Conservation (phyloP, 176 grass and related monocot genomes). For the Ensete glaucum region DNA sequence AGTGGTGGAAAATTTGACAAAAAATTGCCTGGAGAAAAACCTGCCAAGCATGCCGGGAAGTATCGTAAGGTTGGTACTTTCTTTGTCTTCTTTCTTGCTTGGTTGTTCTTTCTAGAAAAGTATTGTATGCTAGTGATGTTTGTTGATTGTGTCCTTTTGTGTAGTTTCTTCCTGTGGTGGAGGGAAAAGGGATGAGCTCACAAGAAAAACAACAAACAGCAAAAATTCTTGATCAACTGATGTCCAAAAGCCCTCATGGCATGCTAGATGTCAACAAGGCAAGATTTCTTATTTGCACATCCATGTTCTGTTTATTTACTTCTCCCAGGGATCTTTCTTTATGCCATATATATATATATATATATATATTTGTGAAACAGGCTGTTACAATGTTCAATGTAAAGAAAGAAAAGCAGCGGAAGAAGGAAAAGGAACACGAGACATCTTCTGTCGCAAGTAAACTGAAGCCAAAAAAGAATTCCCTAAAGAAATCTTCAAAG, state of each 20-base stretch:
- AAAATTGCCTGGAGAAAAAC: conserved; percentile 81
- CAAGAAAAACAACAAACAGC: conserved; percentile 58
- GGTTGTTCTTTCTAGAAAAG: not conserved
- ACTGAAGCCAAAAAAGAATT: conserved; percentile 54
- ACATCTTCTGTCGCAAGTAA: conserved; percentile 29
- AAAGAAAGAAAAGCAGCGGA: conserved; percentile 73
- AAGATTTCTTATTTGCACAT: conserved; percentile 17
- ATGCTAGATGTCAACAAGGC: conserved; percentile 69
- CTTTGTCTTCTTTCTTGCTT: not conserved
- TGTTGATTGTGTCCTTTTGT: not conserved
- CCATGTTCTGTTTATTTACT: no score
- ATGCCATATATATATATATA: no score
- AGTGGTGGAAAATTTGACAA: conserved; percentile 90
- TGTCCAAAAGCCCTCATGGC: conserved; percentile 50
- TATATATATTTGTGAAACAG: conserved; percentile 17
- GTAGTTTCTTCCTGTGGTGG: conserved; percentile 65
- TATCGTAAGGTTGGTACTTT: conserved; percentile 50
- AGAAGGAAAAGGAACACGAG: conserved; percentile 33
- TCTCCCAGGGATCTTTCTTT: no score
- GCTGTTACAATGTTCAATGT: conserved; percentile 79
- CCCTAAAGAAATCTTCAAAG: conserved; percentile 52
- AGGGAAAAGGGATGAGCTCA: conserved; percentile 68
- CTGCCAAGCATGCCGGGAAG: conserved; percentile 77
- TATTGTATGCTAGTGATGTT: not conserved
- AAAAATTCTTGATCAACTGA: conserved; percentile 57